Percentiles rank a stretch among this genome's conserved stretches.
These are phyloP conservation scores for Aspergillus candidus DNA, from an alignment of 2,329 filamentous ascomycete genomes.

Conservation along the genomic window DNA sequence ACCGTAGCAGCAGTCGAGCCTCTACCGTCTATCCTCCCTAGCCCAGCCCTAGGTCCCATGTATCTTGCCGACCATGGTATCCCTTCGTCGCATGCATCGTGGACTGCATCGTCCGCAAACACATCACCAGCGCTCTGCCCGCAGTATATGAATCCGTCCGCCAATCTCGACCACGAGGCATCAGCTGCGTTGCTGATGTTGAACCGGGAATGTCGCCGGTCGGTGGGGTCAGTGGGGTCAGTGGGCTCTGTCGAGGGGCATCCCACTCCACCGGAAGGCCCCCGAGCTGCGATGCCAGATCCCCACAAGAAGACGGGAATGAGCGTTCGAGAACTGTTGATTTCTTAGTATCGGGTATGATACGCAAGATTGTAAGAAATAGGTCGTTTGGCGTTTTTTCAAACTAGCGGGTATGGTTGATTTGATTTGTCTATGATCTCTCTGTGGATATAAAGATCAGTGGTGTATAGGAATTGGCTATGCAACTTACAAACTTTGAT, in stretches of 20 bases:
- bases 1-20: constrained; percentile 18
- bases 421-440: no score
- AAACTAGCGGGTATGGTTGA: no score
- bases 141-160: constrained; percentile 36
- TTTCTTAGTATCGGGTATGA: constrained; percentile 30
- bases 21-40: constrained; percentile 30
- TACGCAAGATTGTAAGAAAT: background rate
- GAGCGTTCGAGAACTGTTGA: constrained; percentile 52
- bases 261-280: constrained; percentile 6
- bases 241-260: constrained; percentile 26
- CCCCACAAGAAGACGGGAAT: constrained; percentile 41
- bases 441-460: no score
- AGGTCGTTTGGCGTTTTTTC: no score
- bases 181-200: constrained; percentile 84
- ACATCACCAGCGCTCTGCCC: constrained; percentile 21
- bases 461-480: no score
- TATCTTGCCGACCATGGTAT: constrained; percentile 17
- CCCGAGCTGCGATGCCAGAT: constrained; percentile 6
- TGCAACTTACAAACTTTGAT: no score
- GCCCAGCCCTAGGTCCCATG: constrained; percentile 30
- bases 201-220: constrained; percentile 65
- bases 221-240: constrained; percentile 36
- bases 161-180: constrained; percentile 67
- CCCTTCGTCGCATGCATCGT: constrained; percentile 18
- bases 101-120: constrained; percentile 17